Evolutionary conservation across 2,329 filamentous ascomycete genomes (phyloP).

Genomic region (Pseudogymnoascus sp.): DNA sequence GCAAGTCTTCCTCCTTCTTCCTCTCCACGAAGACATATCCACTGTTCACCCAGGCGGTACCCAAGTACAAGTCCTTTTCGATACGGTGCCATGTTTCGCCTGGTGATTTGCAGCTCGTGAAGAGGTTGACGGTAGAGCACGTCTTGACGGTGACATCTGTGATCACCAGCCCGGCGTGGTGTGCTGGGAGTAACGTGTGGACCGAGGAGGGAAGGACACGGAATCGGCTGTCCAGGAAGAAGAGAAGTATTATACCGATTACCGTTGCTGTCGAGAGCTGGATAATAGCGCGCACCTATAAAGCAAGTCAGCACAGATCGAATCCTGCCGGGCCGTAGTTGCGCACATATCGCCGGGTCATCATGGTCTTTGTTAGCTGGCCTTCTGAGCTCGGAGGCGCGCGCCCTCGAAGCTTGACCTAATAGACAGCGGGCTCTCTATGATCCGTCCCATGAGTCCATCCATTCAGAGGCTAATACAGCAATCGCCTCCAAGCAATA

Average conservation of each 20-base stretch:
- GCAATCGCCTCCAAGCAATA: background rate
- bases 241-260: constrained; percentile 47
- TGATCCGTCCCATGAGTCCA: constrained; percentile 4
- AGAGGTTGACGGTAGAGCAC: constrained; percentile 52
- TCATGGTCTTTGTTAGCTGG: background rate
- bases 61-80: constrained; percentile 63
- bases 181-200: constrained; percentile 58
- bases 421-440: constrained; percentile 6
- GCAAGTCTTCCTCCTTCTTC: constrained; percentile 61
- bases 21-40: constrained; percentile 61
- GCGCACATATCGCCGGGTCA: constrained; percentile 2
- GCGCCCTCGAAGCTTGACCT: constrained; percentile 3
- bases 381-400: background rate
- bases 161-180: constrained; percentile 60
- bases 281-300: constrained; percentile 36
- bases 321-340: background rate
- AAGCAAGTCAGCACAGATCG: background rate
- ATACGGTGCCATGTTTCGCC: constrained; percentile 52
- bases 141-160: constrained; percentile 60
- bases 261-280: constrained; percentile 27
- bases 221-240: constrained; percentile 61
- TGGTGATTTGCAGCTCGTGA: constrained; percentile 53
- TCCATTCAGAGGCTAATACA: background rate
- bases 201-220: constrained; percentile 59
- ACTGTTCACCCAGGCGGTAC: constrained; percentile 52